A percentile compares a stretch with the other conserved stretches of the same genome.
phyloP scores from a whole-genome alignment of 441 rosid species.

The Croton laevigatus region DNA sequence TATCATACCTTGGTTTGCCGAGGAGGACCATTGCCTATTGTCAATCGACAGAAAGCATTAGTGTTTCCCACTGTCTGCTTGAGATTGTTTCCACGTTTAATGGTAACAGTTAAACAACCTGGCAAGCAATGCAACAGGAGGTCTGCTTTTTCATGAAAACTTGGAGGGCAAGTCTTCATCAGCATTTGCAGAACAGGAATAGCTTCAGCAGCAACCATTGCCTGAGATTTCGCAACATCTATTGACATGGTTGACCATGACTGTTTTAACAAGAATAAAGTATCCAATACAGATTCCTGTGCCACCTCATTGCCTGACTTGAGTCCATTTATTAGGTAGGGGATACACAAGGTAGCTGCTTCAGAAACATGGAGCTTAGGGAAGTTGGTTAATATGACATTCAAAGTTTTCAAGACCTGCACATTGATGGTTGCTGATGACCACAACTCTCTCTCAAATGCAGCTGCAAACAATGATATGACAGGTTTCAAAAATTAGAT shows the following conservation, averaged over 20 bases:
- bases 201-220: slow-evolving; percentile 79
- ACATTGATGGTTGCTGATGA: slow-evolving; percentile 66
- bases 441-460: slow-evolving; percentile 89
- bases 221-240: slow-evolving; percentile 72
- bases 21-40: slow-evolving; percentile 70
- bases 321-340: slow-evolving; percentile 72
- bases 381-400: slow-evolving; percentile 76
- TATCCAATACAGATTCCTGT: slow-evolving; percentile 74
- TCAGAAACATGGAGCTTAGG: slow-evolving; percentile 83
- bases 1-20: slow-evolving; percentile 75
- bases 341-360: slow-evolving; percentile 78
- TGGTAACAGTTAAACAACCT: slow-evolving; percentile 76
- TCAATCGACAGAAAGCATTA: slow-evolving; percentile 80
- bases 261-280: slow-evolving; percentile 63
- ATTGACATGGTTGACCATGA: slow-evolving; percentile 83
- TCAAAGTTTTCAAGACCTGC: slow-evolving; percentile 72
- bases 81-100: slow-evolving; percentile 78
- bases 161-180: slow-evolving; percentile 75
- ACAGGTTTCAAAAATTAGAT: slow-evolving; percentile 6
- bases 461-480: slow-evolving; percentile 49
- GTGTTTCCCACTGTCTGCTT: slow-evolving; percentile 76
- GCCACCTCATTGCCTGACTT: slow-evolving; percentile 75
- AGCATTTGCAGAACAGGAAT: slow-evolving; percentile 71
- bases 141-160: slow-evolving; percentile 78
- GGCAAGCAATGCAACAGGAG: slow-evolving; percentile 80